Evolutionary conservation across 2,329 filamentous ascomycete species (phyloP), one percentile per base, ranked within the genome.

Genomic region (Alternaria longipes): DNA sequence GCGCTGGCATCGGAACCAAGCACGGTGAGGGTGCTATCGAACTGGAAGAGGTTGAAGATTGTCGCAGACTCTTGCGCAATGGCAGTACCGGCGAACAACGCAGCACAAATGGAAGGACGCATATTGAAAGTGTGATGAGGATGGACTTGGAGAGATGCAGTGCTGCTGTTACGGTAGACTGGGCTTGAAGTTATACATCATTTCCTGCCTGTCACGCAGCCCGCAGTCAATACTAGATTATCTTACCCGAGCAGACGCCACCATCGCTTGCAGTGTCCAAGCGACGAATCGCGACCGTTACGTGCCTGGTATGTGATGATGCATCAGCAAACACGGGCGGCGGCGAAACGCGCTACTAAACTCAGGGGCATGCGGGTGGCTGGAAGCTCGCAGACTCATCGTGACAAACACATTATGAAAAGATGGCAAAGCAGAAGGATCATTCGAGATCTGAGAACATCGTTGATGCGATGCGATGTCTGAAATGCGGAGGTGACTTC

Each of bases 1-100:
- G 70, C 66, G 28, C 54, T 66, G 16, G 64, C 52, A 47, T 71
- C 67, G 2, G 70, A 63, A 46, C 69, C 68, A 16, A 69, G 57
- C 18, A 66, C 46, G 6, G 68, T 73, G 32, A 73, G 57, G 3
- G 68, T 68, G n/a, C 30, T 54, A 32, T 59, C 52, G 18, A 34
- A 45, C 42, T 58, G 49, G 36, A 59, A 55, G 3, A 64, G 38
- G 28, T 71, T 69, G 42, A 73, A n/a, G 8, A 74, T 44, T 9
- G 65, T 57, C 2, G 62, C 69, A 18, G 65, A 63, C 12, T 66
- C 61, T 46, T 72, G 68, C 28, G 69, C 69, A 7, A 64, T 50
- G 34, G 47, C 67, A 34, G 67, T 62, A 47, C 60, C 64, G n/a
- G 67, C 63, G 16, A 72, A 62, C 14, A 71, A 50, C 9, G 60